Base-by-base conservation (phyloP, 2,329 filamentous ascomycete genomes). In the Colletotrichum magnum region DNA sequence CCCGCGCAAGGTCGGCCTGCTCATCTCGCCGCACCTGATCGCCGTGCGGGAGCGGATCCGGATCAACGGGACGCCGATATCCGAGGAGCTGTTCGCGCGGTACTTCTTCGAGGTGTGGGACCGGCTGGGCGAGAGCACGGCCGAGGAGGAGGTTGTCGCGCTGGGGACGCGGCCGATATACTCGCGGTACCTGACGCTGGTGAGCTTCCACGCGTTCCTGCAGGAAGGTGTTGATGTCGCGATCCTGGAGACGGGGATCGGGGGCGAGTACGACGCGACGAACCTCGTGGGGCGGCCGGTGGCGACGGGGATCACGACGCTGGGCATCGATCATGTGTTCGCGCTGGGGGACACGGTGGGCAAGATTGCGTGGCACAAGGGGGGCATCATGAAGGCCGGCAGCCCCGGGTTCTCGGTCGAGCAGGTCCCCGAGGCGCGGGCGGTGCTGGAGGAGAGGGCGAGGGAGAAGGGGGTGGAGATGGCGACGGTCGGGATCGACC, bases 181-280 rank as follows among this genome's bases (percentile, higher is more conserved):
- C 80, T 98, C 98, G 79, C 92, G 95, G 32, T 98, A 93, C 77
- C 79, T 99, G 76, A 98, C 95, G 0, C 85, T 99, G 45, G 88
- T 98, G 83, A 95, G 95, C 1, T 89, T 97, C 75, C 94, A 97
- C 75, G 87, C 91, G 2, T 99, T 97, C 74, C 76, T 97, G 28
- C 80, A 86, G 56, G 92, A 96, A 77, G 91, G 92, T 1, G 90
- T 98, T 0, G 86, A 91, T 71, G 90, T 90, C 18, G 95, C 94
- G 0, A 90, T 98, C 10, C 87, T 98, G 41, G 96, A 99, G 81
- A 97, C 94, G 75, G 96, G 96, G 0, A 97, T 98, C 72, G 96
- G 96, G 16, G 96, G 95, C 57, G 94, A 97, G 81, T 94, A 94
- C 75, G 95, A 98, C 77, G 92, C 93, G 32, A 99, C 96, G 10